Conservation (phyloP, 768 basidiomycete genomes). For the Pleurotus eryngii region DNA sequence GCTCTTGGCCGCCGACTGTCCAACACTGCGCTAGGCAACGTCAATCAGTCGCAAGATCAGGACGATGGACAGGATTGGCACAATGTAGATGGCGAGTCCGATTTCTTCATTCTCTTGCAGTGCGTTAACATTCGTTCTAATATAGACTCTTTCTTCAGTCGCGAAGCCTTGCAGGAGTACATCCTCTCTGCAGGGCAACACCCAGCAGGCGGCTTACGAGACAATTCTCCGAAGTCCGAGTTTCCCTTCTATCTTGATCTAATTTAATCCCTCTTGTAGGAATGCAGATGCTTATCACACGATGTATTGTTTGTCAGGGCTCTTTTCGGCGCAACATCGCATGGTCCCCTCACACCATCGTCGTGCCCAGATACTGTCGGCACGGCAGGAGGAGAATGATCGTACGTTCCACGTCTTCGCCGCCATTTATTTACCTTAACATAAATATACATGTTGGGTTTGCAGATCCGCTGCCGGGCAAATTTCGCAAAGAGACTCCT, state of each 20-base stretch:
- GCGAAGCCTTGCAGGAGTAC: conserved; percentile 80
- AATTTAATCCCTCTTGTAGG: conserved; percentile 33
- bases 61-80: conserved; percentile 45
- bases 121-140: conserved; percentile 2
- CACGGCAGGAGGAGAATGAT: conserved; percentile 31
- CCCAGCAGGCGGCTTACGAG: conserved; percentile 81
- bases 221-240: conserved; percentile 91
- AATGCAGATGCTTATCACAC: conserved; percentile 91
- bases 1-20: too few relatives aligned
- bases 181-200: conserved; percentile 84
- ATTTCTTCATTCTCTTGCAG: neutral
- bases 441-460: conserved; percentile 18
- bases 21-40: too few relatives aligned
- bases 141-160: conserved; percentile 50
- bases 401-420: neutral
- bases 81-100: conserved; percentile 61
- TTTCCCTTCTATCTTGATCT: neutral
- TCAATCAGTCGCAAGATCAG: conserved; percentile 19
- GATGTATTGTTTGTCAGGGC: conserved; percentile 85
- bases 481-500: conserved; percentile 28
- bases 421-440: neutral
- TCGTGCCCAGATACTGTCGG: conserved; percentile 26
- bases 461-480: conserved; percentile 27
- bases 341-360: conserved; percentile 46
- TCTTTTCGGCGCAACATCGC: conserved; percentile 85